Evolutionary conservation across 139 green algal genomes (phyloP).

Genomic region (Tetratostichococcus sp.): DNA sequence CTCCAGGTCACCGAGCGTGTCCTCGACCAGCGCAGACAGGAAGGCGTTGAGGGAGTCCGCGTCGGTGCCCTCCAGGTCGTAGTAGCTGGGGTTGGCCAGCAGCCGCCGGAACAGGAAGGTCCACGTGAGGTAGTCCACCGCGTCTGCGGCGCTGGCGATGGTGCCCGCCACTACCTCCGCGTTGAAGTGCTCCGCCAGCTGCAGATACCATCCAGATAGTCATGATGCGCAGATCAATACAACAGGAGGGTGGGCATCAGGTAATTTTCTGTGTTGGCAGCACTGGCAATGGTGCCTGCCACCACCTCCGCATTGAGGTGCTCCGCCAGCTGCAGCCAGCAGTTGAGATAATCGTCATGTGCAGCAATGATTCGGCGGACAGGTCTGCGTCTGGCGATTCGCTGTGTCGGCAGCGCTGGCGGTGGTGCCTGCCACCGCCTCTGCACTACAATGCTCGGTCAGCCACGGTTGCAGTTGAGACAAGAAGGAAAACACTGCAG

Average conservation of each 20-base stretch:
- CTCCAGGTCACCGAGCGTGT: slow-evolving; percentile 59
- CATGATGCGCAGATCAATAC: no score
- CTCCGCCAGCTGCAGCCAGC: slow-evolving; percentile 61
- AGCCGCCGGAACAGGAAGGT: slow-evolving; percentile 83
- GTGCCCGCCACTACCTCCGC: slow-evolving; percentile 83
- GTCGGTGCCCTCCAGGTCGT: slow-evolving; percentile 68
- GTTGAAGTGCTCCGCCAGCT: slow-evolving; percentile 92
- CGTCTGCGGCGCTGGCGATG: slow-evolving; percentile 69
- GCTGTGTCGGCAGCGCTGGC: slow-evolving; percentile 37
- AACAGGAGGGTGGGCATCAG: slow-evolving; percentile 97
- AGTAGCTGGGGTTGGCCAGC: slow-evolving; percentile 93
- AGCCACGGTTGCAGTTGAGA: no score
- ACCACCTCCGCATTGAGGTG: slow-evolving; percentile 97
- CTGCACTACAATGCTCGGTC: slow-evolving; percentile 97
- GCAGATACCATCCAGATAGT: not conserved
- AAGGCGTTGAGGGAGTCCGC: slow-evolving; percentile 62
- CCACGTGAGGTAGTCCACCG: slow-evolving; percentile 95
- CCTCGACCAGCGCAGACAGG: slow-evolving; percentile 73
- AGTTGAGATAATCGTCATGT: no score
- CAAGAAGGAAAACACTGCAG: no score
- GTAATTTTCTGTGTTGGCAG: slow-evolving; percentile 32
- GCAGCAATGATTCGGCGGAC: no score
- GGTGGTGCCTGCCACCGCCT: slow-evolving; percentile 77
- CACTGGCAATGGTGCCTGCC: slow-evolving; percentile 45
- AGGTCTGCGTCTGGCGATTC: slow-evolving; percentile 86